Percentiles rank a stretch among this genome's conserved stretches.
phyloP scores from a whole-genome alignment of 192 early-diverging fungal genomes.

The Oehlia diaphana region DNA sequence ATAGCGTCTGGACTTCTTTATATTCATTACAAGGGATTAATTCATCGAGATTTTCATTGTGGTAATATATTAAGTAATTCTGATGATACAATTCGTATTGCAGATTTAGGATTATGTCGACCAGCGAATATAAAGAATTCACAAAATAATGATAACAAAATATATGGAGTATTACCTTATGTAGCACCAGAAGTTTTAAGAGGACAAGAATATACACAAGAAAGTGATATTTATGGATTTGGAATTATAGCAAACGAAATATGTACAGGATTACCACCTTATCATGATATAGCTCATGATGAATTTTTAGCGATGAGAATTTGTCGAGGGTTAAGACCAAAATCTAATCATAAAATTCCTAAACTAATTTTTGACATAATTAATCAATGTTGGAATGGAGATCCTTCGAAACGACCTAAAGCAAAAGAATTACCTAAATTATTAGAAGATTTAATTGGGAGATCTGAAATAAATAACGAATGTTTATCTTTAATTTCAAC shows the following conservation, averaged over 20 bases:
- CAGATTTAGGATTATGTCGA: conserved; percentile 4
- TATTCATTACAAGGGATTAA: not conserved
- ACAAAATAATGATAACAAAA: not conserved
- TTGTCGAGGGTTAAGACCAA: not conserved
- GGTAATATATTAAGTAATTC: not conserved
- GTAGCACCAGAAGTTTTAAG: conserved; percentile 16
- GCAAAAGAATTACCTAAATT: not conserved
- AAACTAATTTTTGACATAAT: conserved; percentile 1
- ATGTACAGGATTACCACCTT: conserved; percentile 2
- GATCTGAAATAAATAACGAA: too few relatives aligned
- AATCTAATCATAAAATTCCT: conserved; percentile 6
- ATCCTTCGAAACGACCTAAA: not conserved
- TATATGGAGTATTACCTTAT: conserved; percentile 19
- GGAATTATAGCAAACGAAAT: conserved; percentile 1
- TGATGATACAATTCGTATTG: not conserved
- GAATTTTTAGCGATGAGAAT: not conserved
- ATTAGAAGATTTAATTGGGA: too few relatives aligned
- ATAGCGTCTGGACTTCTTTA: not conserved
- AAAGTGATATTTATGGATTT: conserved; percentile 8
- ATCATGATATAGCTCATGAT: not conserved
- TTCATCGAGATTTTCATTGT: conserved; percentile 15
- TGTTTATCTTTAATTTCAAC: too few relatives aligned
- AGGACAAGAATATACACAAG: not conserved
- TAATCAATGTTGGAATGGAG: not conserved
- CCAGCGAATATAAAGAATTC: not conserved